These are phyloP conservation scores for Tuber microsphaerosporum DNA, from an alignment of 495 filamentous ascomycete species.

Conservation along the genomic window DNA sequence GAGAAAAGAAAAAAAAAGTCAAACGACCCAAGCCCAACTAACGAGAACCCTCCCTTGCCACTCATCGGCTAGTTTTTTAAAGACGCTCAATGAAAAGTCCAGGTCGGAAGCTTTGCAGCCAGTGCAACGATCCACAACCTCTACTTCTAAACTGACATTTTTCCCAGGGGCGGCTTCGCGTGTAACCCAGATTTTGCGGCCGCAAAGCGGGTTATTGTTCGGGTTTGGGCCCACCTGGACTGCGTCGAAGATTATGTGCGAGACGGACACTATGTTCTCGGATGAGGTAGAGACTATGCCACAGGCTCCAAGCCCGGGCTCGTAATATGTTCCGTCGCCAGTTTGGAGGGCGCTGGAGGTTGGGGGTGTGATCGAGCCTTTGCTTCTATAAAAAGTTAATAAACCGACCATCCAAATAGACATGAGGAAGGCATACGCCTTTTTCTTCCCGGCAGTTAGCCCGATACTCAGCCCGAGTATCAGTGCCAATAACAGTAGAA, in stretches of 20 bases:
- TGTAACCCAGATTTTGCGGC: slow-evolving; percentile 54
- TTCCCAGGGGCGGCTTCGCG: slow-evolving; percentile 43
- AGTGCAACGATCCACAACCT: slow-evolving; percentile 66
- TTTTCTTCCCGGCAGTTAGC: slow-evolving; percentile 42
- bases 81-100: slow-evolving; percentile 58
- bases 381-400: neutral
- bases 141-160: slow-evolving; percentile 54
- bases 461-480: slow-evolving; percentile 54
- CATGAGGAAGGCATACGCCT: neutral
- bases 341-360: slow-evolving; percentile 48
- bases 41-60: slow-evolving; percentile 55
- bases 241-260: slow-evolving; percentile 61
- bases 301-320: slow-evolving; percentile 62
- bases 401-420: neutral
- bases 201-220: slow-evolving; percentile 66
- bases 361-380: slow-evolving; percentile 50
- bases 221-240: slow-evolving; percentile 49
- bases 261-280: slow-evolving; percentile 61
- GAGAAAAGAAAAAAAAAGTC: neutral
- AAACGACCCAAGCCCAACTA: slow-evolving; percentile 60
- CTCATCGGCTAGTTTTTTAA: slow-evolving; percentile 53
- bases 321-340: slow-evolving; percentile 68
- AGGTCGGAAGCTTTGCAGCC: slow-evolving; percentile 60
- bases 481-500: slow-evolving; percentile 47
- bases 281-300: slow-evolving; percentile 50